Evolutionary conservation across 805 yeast species (phyloP), one percentile per base, ranked within the genome.

Genomic region (Saturnispora sanitii): DNA sequence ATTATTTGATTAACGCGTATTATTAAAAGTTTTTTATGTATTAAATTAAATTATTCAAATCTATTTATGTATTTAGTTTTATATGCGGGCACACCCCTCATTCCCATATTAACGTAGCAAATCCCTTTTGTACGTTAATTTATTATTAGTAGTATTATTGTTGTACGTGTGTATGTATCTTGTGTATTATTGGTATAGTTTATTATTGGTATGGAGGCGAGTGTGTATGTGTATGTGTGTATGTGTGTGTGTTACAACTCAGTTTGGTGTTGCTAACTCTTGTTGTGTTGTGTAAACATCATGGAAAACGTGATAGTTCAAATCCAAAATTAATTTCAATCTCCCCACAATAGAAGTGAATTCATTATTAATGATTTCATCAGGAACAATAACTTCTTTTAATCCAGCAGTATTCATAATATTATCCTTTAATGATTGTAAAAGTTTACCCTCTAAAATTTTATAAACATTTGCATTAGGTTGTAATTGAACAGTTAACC

Each of bases 401-500:
- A 53, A 28, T 17, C 23, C 20, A 19, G 38, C 40, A 11, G 43
- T 42, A 23, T 34, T 31, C 13, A 43, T 28, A 30, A 28, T 29
- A 11, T 33, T 13, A 12, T 32, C n/a, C 11, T 43, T 22, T 15
- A 48, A 40, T 44, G 38, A 39, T 52, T 58, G 53, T 38, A 59
- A 55, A 40, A 77, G 61, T 42, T 68, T 72, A 48, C 58, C 78
- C 60, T 85, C 95, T 70, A 86, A 67, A 37, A 84, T 67, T 5
- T 79, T 78, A 55, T 85, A 85, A 30, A 85, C 82, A 38, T 74
- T 79, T 6, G 90, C 77, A 45, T 67, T 67, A 37, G 95, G 95
- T 60, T 85, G 95, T 11, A 88, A 81, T 60, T 86, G 94, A 55
- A 80, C 83, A 37, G 82, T 67, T 35, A 86, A 67, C 95, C 95